Percentiles rank a stretch among this genome's conserved stretches.
Conservation (phyloP, 768 basidiomycete genomes). For the Hebeloma cylindrosporum region DNA sequence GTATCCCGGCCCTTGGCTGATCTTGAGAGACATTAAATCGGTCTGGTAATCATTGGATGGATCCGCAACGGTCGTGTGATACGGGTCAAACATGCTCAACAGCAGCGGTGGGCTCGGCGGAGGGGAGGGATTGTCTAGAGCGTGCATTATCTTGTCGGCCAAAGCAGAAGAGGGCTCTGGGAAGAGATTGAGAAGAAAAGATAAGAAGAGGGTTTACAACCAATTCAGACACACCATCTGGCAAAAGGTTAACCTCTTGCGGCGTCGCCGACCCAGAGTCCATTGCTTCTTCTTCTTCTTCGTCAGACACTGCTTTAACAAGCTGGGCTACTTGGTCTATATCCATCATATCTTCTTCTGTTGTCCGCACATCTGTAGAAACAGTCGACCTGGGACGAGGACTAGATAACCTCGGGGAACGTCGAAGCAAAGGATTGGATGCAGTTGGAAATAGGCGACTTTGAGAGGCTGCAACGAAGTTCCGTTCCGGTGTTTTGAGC, state of each 20-base stretch:
- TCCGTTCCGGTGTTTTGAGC: conserved; percentile 53
- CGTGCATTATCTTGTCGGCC: conserved; percentile 64
- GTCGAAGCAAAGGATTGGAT: conserved; percentile 34
- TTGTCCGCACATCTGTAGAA: conserved; percentile 11
- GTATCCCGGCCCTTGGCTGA: conserved; percentile 9
- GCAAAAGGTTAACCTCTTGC: conserved; percentile 40
- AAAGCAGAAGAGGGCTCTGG: conserved; percentile 68
- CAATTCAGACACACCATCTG: conserved; percentile 43
- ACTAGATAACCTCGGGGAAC: conserved; percentile 52
- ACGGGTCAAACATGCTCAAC: conserved; percentile 26
- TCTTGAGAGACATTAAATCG: conserved; percentile 22
- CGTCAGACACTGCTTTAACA: conserved; percentile 29
- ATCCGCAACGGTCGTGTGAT: conserved; percentile 19
- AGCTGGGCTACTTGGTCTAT: conserved; percentile 26
- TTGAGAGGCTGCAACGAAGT: conserved; percentile 36
- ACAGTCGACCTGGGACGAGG: conserved; percentile 32
- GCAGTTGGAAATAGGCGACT: conserved; percentile 27
- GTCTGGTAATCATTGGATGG: conserved; percentile 21
- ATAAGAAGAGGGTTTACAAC: conserved; percentile 5
- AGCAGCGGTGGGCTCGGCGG: conserved; percentile 34
- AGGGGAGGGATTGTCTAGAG: conserved; percentile 77
- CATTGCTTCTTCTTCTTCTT: conserved; percentile 30
- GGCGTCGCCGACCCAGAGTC: conserved; percentile 47
- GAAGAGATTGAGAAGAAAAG: conserved; percentile 1
- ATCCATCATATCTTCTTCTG: conserved; percentile 29